Evolutionary conservation across 2,329 filamentous ascomycete genomes (phyloP).

Genomic region (Aspergillus sp.): DNA sequence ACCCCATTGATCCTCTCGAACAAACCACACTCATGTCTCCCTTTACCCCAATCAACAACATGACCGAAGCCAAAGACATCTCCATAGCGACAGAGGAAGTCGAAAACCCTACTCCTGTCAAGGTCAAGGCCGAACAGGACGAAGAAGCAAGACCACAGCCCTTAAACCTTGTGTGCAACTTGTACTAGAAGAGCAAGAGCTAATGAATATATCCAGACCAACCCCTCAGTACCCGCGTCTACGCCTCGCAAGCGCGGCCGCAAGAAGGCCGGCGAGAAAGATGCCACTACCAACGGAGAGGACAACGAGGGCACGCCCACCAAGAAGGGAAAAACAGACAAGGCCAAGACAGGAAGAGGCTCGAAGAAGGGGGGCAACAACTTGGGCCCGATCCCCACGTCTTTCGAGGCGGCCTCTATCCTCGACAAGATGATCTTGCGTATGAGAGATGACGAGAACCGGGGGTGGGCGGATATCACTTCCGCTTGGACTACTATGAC

Average conservation of each 20-base stretch:
- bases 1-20: neutral
- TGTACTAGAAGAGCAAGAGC: neutral
- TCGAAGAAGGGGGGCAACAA: slow-evolving; percentile 3
- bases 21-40: neutral
- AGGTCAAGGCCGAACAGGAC: neutral
- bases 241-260: slow-evolving; percentile 4
- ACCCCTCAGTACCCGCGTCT: neutral
- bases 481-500: neutral
- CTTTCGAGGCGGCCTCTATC: slow-evolving; percentile 3
- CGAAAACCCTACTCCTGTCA: neutral
- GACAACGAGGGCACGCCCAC: neutral
- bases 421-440: neutral
- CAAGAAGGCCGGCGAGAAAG: slow-evolving; percentile 18
- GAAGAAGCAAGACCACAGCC: neutral
- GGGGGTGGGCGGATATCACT: neutral
- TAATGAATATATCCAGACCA: neutral
- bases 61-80: neutral
- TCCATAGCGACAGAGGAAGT: too few relatives aligned
- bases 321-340: too few relatives aligned
- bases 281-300: slow-evolving; percentile 1
- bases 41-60: neutral
- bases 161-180: neutral
- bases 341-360: slow-evolving; percentile 2
- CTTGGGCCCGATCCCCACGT: slow-evolving; percentile 17
- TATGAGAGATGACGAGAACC: neutral